Conservation (phyloP, 2,329 filamentous ascomycete species). For the Fusarium foetens region DNA sequence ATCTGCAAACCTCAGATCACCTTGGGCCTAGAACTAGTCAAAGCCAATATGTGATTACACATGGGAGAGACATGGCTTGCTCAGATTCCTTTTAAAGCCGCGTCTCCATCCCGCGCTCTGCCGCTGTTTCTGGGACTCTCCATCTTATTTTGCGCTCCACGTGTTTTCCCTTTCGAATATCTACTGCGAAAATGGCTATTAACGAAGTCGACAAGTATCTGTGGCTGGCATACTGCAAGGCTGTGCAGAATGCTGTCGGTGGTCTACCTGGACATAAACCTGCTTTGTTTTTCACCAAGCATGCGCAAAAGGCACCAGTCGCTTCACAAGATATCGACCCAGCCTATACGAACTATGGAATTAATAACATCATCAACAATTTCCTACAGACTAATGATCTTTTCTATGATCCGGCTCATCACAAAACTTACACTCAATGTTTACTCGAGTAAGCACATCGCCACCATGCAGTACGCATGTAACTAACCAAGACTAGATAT, state of each 20-base stretch:
- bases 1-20: not conserved
- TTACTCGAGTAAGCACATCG: slow-evolving; percentile 18
- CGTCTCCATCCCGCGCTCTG: not conserved
- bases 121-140: not conserved
- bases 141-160: not conserved
- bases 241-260: slow-evolving; percentile 31
- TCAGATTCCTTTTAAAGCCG: not conserved
- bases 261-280: slow-evolving; percentile 35
- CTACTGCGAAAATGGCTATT: slow-evolving; percentile 7
- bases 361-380: slow-evolving; percentile 33
- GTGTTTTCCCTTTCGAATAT: too few relatives aligned
- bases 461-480: fast-evolving
- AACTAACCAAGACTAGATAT: slow-evolving; percentile 4
- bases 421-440: slow-evolving; percentile 33
- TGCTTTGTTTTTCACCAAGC: slow-evolving; percentile 36
- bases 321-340: slow-evolving; percentile 27
- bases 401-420: slow-evolving; percentile 32
- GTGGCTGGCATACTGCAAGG: slow-evolving; percentile 36
- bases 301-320: slow-evolving; percentile 34
- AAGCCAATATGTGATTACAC: not conserved
- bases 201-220: slow-evolving; percentile 26
- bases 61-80: slow-evolving; percentile 9
- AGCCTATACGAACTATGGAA: slow-evolving; percentile 30
- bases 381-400: slow-evolving; percentile 28
- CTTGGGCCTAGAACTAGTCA: slow-evolving; percentile 10